phyloP scores from a whole-genome alignment of 768 basidiomycete species.

The Hydnum rufescens region DNA sequence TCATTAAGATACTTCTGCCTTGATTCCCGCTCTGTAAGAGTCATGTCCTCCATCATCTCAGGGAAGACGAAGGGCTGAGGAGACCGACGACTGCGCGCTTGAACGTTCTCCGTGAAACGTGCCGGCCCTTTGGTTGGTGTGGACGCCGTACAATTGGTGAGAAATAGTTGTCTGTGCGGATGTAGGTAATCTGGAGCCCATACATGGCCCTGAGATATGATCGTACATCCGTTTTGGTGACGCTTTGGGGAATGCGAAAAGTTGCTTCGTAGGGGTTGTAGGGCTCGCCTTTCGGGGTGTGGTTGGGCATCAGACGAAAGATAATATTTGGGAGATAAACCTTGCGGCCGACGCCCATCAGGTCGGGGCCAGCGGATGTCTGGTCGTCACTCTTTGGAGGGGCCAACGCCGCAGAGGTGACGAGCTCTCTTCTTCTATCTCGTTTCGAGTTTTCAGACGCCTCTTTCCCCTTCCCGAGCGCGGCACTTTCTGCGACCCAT shows the following conservation, averaged over 20 bases:
- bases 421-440: too few species aligned
- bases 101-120: conserved; percentile 28
- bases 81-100: conserved; percentile 87
- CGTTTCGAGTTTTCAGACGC: too few species aligned
- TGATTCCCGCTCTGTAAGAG: conserved; percentile 27
- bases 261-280: conserved; percentile 95
- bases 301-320: conserved; percentile 67
- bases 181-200: conserved; percentile 75
- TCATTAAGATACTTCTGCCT: conserved; percentile 39
- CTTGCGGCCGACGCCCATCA: conserved; percentile 40
- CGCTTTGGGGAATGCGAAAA: conserved; percentile 59
- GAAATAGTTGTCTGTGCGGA: conserved; percentile 84
- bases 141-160: conserved; percentile 26
- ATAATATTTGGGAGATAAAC: conserved; percentile 81
- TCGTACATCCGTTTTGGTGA: conserved; percentile 85
- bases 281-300: conserved; percentile 49
- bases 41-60: conserved; percentile 59
- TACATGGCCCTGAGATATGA: conserved; percentile 73
- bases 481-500: too few species aligned
- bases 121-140: conserved; percentile 12
- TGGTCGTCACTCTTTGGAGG: neutral
- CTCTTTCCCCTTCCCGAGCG: too few species aligned
- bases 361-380: neutral
- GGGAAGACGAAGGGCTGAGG: conserved; percentile 86
- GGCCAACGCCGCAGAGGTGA: neutral